Percentiles rank a stretch among this genome's conserved stretches.
These are phyloP conservation scores for Penicillium daleae DNA, from an alignment of 495 filamentous ascomycete species.

Conservation along the genomic window DNA sequence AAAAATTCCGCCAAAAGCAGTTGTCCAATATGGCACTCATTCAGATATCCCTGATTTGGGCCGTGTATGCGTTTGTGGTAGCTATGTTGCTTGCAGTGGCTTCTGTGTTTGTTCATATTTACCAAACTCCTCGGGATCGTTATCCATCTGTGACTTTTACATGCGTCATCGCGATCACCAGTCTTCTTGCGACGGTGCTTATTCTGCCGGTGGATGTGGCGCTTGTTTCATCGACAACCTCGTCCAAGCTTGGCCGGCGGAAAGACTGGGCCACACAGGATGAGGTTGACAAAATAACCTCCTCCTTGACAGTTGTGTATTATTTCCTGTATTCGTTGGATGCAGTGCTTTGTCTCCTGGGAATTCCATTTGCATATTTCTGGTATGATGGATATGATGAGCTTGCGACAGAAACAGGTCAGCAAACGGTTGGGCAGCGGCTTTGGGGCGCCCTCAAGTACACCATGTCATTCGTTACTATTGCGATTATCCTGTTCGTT, in stretches of 20 bases:
- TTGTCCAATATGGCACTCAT: conserved; percentile 64
- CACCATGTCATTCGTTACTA: conserved; percentile 79
- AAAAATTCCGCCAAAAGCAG: no score
- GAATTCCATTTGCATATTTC: conserved; percentile 96
- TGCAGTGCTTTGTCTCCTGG: conserved; percentile 84
- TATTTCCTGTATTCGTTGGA: conserved; percentile 91
- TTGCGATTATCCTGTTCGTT: conserved; percentile 82
- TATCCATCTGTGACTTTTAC: conserved; percentile 78
- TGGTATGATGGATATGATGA: conserved; percentile 97
- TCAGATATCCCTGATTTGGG: conserved; percentile 85
- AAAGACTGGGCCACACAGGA: conserved; percentile 92
- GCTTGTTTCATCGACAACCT: conserved; percentile 84
- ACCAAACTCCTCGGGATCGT: conserved; percentile 86
- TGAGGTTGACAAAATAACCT: conserved; percentile 72
- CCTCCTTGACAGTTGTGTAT: conserved; percentile 84
- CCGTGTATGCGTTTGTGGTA: conserved; percentile 80
- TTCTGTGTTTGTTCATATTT: conserved; percentile 79
- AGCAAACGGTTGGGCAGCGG: conserved; percentile 65
- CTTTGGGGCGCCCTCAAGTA: conserved; percentile 89
- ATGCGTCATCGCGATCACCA: conserved; percentile 80
- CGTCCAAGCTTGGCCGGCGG: conserved; percentile 73
- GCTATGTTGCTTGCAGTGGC: conserved; percentile 70
- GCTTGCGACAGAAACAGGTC: conserved; percentile 74
- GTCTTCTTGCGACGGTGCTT: conserved; percentile 87
- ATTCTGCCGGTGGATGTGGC: conserved; percentile 95